Conservation (phyloP, 2,329 filamentous ascomycete species). For the Myriosclerotinia scirpicola region DNA sequence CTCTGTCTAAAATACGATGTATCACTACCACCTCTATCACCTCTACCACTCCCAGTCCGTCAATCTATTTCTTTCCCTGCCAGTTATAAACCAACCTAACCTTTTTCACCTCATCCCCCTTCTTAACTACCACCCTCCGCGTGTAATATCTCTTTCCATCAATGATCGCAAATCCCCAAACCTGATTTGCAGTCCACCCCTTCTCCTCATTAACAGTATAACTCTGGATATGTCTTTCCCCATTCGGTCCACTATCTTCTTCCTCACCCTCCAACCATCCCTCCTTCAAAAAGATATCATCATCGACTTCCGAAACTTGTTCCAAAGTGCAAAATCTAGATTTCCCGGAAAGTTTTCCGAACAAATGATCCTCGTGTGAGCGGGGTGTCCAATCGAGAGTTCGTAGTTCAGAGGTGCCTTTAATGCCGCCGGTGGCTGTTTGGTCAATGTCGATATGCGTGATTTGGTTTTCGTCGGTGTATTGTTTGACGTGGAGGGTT, state of each 20-base stretch:
- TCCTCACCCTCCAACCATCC: conserved; percentile 51
- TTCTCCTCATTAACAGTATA: conserved; percentile 49
- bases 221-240: conserved; percentile 49
- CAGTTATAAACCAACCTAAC: conserved; percentile 48
- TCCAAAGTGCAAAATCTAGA: conserved; percentile 32
- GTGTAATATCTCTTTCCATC: conserved; percentile 44
- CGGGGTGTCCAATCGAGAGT: conserved; percentile 54
- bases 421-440: conserved; percentile 60
- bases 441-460: conserved; percentile 60
- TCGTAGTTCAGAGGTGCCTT: conserved; percentile 58
- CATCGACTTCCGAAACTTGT: conserved; percentile 39
- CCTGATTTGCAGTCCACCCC: conserved; percentile 56
- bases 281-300: conserved; percentile 45
- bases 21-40: not conserved
- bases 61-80: conserved; percentile 32
- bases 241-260: conserved; percentile 44
- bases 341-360: conserved; percentile 51
- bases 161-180: conserved; percentile 49
- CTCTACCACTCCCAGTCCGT: not conserved
- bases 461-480: conserved; percentile 44
- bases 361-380: conserved; percentile 60
- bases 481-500: conserved; percentile 48
- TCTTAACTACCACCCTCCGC: conserved; percentile 44
- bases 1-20: not conserved
- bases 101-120: conserved; percentile 43